phyloP scores from a whole-genome alignment of 441 rosid species.

The Croton setiger region DNA sequence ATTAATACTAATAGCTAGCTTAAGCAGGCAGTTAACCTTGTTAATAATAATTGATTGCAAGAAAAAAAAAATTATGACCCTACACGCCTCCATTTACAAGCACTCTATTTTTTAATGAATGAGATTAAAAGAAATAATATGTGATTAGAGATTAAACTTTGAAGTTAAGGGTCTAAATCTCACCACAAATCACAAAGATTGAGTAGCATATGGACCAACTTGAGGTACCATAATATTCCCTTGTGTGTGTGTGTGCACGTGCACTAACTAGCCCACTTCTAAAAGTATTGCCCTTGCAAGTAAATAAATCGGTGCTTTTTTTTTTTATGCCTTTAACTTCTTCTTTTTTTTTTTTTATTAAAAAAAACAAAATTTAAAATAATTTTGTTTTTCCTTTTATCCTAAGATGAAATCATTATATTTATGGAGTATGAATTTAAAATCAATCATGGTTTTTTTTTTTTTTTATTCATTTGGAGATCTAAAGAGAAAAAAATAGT shows the following conservation, averaged over 20 bases:
- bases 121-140: background rate
- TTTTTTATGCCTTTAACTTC: background rate
- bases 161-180: background rate
- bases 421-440: no score
- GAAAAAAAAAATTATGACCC: constrained; percentile 11
- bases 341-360: background rate
- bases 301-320: background rate
- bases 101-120: background rate
- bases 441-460: no score
- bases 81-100: background rate
- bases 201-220: constrained; percentile 12
- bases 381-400: no score
- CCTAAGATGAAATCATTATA: no score
- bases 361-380: background rate
- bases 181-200: background rate
- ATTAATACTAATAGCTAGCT: background rate
- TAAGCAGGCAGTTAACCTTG: constrained; percentile 16
- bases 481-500: no score
- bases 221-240: background rate
- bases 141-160: background rate
- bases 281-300: background rate
- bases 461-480: no score
- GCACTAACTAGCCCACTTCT: background rate
- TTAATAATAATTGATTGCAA: constrained; percentile 2
- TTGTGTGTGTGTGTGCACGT: constrained; percentile 2